These are phyloP conservation scores for Casuarina equisetifolia DNA, from an alignment of 306 rosid species.

Conservation along the genomic window DNA sequence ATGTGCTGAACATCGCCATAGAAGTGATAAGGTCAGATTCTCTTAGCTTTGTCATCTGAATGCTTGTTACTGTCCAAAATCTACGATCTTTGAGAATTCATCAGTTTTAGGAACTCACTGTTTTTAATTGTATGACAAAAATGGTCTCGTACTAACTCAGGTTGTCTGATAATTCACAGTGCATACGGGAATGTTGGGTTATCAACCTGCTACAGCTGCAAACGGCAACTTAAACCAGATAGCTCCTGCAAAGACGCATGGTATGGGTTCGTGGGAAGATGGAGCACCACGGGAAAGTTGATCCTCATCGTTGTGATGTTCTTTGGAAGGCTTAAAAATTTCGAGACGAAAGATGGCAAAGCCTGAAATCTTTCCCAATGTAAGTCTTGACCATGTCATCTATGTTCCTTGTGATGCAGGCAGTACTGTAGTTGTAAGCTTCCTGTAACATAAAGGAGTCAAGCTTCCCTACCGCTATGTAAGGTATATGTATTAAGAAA, in stretches of 20 bases:
- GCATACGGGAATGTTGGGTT: constrained; percentile 83
- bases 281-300: constrained; percentile 54
- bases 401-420: too few relatives aligned
- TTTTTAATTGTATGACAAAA: too few relatives aligned
- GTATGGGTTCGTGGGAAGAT: constrained; percentile 54
- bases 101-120: too few relatives aligned
- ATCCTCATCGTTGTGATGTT: constrained; percentile 60
- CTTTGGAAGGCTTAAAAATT: constrained; percentile 72
- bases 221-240: constrained; percentile 33
- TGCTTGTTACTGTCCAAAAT: too few relatives aligned
- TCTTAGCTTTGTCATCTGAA: neutral
- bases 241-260: constrained; percentile 45
- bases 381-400: neutral
- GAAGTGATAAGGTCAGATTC: constrained; percentile 53
- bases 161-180: constrained; percentile 35
- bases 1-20: constrained; percentile 46
- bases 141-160: too few relatives aligned
- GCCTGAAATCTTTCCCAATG: constrained; percentile 43
- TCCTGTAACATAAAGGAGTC: too few relatives aligned
- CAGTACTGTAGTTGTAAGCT: too few relatives aligned
- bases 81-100: too few relatives aligned
- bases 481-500: too few relatives aligned
- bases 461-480: too few relatives aligned
- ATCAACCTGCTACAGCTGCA: constrained; percentile 61
- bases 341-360: constrained; percentile 47